Evolutionary conservation across 495 filamentous ascomycete genomes (phyloP).

Genomic region (Penicillium parvum): DNA sequence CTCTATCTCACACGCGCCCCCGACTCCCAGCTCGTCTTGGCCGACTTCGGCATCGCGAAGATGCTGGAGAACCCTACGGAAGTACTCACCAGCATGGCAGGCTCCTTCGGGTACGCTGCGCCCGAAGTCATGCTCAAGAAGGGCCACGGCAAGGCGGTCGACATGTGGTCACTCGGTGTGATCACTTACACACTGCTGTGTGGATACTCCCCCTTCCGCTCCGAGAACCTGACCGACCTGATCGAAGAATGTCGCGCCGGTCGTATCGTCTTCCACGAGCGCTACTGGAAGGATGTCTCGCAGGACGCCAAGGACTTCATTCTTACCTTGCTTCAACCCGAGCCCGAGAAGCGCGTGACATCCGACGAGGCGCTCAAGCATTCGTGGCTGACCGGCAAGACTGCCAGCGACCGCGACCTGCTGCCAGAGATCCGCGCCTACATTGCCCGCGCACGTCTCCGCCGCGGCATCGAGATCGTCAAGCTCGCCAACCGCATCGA

Average conservation of each 20-base stretch:
- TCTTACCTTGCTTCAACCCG: slow-evolving; percentile 69
- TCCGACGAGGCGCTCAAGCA: slow-evolving; percentile 82
- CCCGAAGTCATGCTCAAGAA: slow-evolving; percentile 98
- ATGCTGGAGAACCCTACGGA: slow-evolving; percentile 89
- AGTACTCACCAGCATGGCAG: slow-evolving; percentile 96
- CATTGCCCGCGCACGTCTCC: slow-evolving; percentile 83
- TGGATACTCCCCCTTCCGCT: slow-evolving; percentile 96
- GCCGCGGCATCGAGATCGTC: slow-evolving; percentile 93
- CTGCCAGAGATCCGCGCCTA: slow-evolving; percentile 95
- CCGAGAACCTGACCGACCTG: slow-evolving; percentile 86
- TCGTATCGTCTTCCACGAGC: slow-evolving; percentile 93
- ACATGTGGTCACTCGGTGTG: slow-evolving; percentile 99
- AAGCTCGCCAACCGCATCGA: slow-evolving; percentile 97
- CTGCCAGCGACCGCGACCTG: slow-evolving; percentile 90
- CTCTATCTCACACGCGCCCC: slow-evolving; percentile 78
- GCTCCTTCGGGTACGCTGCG: slow-evolving; percentile 96
- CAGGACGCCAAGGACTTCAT: slow-evolving; percentile 96
- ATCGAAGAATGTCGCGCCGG: slow-evolving; percentile 91
- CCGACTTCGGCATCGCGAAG: slow-evolving; percentile 98
- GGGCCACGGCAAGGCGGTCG: slow-evolving; percentile 97
- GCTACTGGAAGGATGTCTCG: slow-evolving; percentile 98
- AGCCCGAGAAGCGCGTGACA: slow-evolving; percentile 70
- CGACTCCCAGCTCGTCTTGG: slow-evolving; percentile 83
- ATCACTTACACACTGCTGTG: slow-evolving; percentile 99
- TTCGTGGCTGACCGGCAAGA: slow-evolving; percentile 85